A percentile compares a stretch with the other conserved stretches of the same genome.
Conservation (phyloP, 2,329 filamentous ascomycete species). For the Penicillium sp. region DNA sequence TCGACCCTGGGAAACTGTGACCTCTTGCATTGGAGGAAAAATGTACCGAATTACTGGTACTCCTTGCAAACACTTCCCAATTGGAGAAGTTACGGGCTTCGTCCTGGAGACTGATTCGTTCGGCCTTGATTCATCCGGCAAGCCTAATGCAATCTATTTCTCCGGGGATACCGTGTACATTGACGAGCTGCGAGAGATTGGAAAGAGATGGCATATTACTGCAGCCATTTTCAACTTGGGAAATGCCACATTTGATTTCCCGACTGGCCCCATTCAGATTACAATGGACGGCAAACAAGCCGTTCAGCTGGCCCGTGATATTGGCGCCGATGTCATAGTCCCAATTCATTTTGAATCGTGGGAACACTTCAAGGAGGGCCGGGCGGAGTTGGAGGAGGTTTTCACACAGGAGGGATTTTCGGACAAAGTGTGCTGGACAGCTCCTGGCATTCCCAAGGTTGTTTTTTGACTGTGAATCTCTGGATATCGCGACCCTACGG, state of each 20-base stretch:
- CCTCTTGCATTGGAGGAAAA: slow-evolving; percentile 26
- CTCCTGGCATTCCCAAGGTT: slow-evolving; percentile 9
- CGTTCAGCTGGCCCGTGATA: slow-evolving; percentile 33
- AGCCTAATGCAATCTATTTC: slow-evolving; percentile 45
- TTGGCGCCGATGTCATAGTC: slow-evolving; percentile 38
- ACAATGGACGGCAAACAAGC: slow-evolving; percentile 43
- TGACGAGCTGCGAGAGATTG: slow-evolving; percentile 34
- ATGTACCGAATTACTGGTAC: slow-evolving; percentile 39
- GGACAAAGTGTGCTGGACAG: slow-evolving; percentile 28
- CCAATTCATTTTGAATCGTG: slow-evolving; percentile 46
- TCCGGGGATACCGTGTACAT: slow-evolving; percentile 47
- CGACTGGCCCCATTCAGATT: slow-evolving; percentile 31
- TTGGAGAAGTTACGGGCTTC: slow-evolving; percentile 44
- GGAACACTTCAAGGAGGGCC: slow-evolving; percentile 33
- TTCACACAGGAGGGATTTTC: slow-evolving; percentile 29
- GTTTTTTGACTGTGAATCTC: slow-evolving; percentile 5
- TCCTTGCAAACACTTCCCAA: slow-evolving; percentile 41
- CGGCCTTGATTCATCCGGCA: slow-evolving; percentile 28
- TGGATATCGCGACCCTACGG: neutral
- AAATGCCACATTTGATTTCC: slow-evolving; percentile 14
- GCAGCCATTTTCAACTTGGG: slow-evolving; percentile 41
- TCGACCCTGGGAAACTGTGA: slow-evolving; percentile 35
- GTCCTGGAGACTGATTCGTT: slow-evolving; percentile 36
- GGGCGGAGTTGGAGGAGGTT: slow-evolving; percentile 22
- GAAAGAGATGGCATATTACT: slow-evolving; percentile 32